Percentiles rank a stretch among this genome's conserved stretches.
These are phyloP conservation scores for Dactylella cylindrospora DNA, from an alignment of 2,329 filamentous ascomycete genomes.

Conservation along the genomic window DNA sequence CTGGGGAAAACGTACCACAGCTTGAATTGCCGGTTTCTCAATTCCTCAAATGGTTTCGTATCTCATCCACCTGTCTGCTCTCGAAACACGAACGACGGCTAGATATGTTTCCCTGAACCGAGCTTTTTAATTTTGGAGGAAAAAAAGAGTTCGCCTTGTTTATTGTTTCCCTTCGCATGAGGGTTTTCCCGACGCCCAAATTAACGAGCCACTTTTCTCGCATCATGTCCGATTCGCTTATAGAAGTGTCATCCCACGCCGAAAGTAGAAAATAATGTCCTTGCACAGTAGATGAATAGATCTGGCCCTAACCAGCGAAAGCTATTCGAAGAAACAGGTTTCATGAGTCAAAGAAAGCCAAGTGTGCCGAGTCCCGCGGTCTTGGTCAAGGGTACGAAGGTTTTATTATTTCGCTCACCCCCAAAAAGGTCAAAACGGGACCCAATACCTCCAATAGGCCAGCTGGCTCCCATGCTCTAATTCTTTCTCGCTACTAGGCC, in stretches of 20 bases:
- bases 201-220: too few relatives aligned
- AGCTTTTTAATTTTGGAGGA: neutral
- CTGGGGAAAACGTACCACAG: slow-evolving; percentile 20
- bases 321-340: slow-evolving; percentile 14
- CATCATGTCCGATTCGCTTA: too few relatives aligned
- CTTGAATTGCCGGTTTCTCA: too few relatives aligned
- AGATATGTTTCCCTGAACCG: neutral
- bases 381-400: slow-evolving; percentile 27
- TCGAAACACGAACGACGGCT: slow-evolving; percentile 23
- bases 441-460: slow-evolving; percentile 7
- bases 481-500: too few relatives aligned
- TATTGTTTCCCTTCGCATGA: too few relatives aligned
- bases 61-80: slow-evolving; percentile 23
- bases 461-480: too few relatives aligned
- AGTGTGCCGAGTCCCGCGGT: slow-evolving; percentile 37
- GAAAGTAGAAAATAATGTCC: too few relatives aligned
- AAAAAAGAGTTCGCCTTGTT: neutral
- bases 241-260: too few relatives aligned
- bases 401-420: slow-evolving; percentile 38
- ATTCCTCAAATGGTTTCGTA: slow-evolving; percentile 38
- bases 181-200: too few relatives aligned
- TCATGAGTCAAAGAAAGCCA: slow-evolving; percentile 32
- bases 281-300: slow-evolving; percentile 11
- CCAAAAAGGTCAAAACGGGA: slow-evolving; percentile 11
- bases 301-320: slow-evolving; percentile 1